Base-by-base conservation (phyloP, 202 grass and related monocot genomes). In the Saccharum hybrid region DNA sequence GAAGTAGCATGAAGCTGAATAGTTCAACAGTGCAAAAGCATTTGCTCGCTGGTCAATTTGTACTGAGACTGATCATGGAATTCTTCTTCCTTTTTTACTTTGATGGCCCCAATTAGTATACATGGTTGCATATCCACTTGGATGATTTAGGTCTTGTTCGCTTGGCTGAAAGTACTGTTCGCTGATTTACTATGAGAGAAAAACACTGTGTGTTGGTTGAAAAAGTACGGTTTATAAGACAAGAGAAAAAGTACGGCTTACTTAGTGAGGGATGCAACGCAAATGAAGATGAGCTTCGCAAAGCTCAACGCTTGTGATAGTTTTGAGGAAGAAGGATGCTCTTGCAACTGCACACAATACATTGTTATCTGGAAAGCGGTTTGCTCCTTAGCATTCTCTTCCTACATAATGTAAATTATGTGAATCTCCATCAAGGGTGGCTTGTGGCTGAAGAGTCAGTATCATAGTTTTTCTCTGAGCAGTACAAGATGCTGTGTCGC, bases 401-500 rank as follows among this genome's bases (percentile, higher is more conserved):
- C 15, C 42, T 59, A 46, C 54, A 48, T 83, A 75, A 37, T 86
- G 88, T 86, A 86, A 78, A 70, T 86, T 79, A 45, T 45, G 70
- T 79, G 84, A 68, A 38, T 28, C 68, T 63, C 22, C 9, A 45
- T 46, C 45, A 14, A 68, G 74, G 79, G 61, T 79, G 84, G 48
- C 54, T 86, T 83, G 75, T 80, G 75, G 36, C 38, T 57, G 26
- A 75, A 65, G 75, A 78, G 61, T 28, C 28, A 28, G 28, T 28
- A 28, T 28, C 28, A 28, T 28, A 28, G 28, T 83, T 75, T 43
- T 26, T 23, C 66, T 82, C 10, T 66, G 28, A 74, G 59, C 34
- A 45, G 42, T 45, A 40, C 39, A 7, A 40, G 39, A 40, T 8
- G 39, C 8, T 40, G 39, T 40, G 7, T 40, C 39, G 39, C 39